Evolutionary conservation across 495 filamentous ascomycete species (phyloP), one percentile per base, ranked within the genome.

Genomic region (Aspergillus ellipticus): DNA sequence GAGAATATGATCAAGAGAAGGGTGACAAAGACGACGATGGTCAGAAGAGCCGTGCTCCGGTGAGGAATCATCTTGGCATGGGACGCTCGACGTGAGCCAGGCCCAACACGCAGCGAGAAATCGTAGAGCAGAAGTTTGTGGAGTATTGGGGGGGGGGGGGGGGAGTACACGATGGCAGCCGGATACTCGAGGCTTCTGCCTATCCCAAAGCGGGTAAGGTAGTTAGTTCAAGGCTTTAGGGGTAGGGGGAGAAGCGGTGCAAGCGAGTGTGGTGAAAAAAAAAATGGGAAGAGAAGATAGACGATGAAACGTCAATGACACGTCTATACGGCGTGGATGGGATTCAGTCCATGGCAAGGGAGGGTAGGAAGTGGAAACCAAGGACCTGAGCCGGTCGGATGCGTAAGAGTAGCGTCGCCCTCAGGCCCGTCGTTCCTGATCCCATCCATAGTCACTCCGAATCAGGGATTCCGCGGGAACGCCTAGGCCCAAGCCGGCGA

Each of bases 1-100:
- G 79, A 76, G 49, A 72, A 79, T 22, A 77, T 72, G 26, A 76
- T 62, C 19, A 80, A 66, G n/a, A 78, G 56, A 16, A 81, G 66
- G 42, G 66, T 74, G 48, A 75, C 64, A 51, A 77, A 74, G 20
- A 78, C 66, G 48, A 76, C 62, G 41, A 75, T 66, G 10, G 75
- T 69, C 46, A 78, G 49, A 13, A 78, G 67, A 20, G 73, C 69
- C 7, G 71, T 76, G 33, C 66, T 74, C 51, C 74, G 66, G 55
- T 76, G 75, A 51, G 69, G 70, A 56, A 77, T 70, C 74, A 76
- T 76, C 41, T 59, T 69, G 17, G 29, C 29, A 35, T 29, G 24
- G 6, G 37, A 20, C 7, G 47, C 6, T 15, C 17, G 33, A 28
- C 29, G 54, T 41, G 33, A 42, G 33, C 19, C 21, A 51, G 49